Evolutionary conservation across 1,284 basidiomycete species (phyloP).

Genomic region (Lentinula novae-zelandiae): DNA sequence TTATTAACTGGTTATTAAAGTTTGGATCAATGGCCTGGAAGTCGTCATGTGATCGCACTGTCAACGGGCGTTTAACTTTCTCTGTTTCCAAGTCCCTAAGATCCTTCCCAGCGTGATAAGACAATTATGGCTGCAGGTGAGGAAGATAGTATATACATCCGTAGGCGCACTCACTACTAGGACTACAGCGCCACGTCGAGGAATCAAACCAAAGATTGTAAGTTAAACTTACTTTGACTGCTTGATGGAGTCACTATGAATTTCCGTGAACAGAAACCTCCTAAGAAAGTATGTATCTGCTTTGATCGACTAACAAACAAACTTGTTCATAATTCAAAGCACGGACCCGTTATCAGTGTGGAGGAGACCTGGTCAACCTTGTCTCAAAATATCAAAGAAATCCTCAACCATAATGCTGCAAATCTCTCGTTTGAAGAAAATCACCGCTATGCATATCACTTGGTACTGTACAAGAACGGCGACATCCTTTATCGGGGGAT

Average conservation of each 20-base stretch:
- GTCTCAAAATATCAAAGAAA: slow-evolving; percentile 86
- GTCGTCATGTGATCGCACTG: background rate
- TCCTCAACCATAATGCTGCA: slow-evolving; percentile 88
- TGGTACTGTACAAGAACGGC: slow-evolving; percentile 87
- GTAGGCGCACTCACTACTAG: background rate
- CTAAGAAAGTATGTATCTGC: slow-evolving; percentile 42
- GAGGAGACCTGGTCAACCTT: slow-evolving; percentile 77
- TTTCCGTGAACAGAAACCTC: slow-evolving; percentile 41
- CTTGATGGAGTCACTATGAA: background rate
- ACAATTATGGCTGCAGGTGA: slow-evolving; percentile 9
- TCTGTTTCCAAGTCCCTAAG: background rate
- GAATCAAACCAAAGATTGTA: slow-evolving; percentile 13
- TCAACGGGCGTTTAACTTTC: background rate
- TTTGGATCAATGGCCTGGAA: background rate
- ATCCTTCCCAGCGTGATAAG: background rate
- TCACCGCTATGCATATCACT: slow-evolving; percentile 91
- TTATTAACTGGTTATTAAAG: too few species aligned
- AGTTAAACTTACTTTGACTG: background rate
- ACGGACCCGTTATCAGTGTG: slow-evolving; percentile 63
- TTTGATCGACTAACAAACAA: background rate
- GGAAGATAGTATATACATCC: background rate
- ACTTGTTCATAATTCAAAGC: slow-evolving; percentile 34
- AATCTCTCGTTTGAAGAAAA: slow-evolving; percentile 97
- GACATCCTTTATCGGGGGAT: slow-evolving; percentile 89
- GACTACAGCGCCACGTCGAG: slow-evolving; percentile 10